These are phyloP conservation scores for Trichoderma sp. DNA, from an alignment of 2,329 filamentous ascomycete species.

Conservation along the genomic window DNA sequence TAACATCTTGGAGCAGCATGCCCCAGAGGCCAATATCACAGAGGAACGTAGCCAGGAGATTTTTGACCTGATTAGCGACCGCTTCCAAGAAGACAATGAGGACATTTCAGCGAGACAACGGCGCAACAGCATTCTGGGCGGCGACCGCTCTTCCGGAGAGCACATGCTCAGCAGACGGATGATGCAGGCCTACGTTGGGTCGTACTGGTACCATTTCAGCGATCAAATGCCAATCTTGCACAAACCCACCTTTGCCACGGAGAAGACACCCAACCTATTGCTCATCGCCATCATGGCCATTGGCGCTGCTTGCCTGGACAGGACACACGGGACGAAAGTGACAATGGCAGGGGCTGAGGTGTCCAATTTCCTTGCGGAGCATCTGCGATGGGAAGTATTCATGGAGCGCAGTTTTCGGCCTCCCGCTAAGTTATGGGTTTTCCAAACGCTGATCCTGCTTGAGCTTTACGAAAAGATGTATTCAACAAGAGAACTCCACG, in stretches of 20 bases:
- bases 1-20: conserved; percentile 75
- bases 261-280: conserved; percentile 79
- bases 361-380: conserved; percentile 87
- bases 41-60: conserved; percentile 84
- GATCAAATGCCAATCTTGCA: conserved; percentile 93
- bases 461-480: conserved; percentile 99
- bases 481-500: conserved; percentile 84
- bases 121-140: conserved; percentile 74
- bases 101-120: conserved; percentile 70
- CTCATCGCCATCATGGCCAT: conserved; percentile 89
- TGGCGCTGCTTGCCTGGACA: conserved; percentile 85
- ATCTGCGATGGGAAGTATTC: conserved; percentile 94
- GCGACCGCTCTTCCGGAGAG: conserved; percentile 64
- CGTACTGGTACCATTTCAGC: conserved; percentile 94
- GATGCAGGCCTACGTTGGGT: conserved; percentile 93
- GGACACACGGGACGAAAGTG: conserved; percentile 69
- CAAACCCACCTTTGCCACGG: conserved; percentile 86
- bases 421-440: conserved; percentile 92
- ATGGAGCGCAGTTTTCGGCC: conserved; percentile 86
- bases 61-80: conserved; percentile 73
- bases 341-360: conserved; percentile 77
- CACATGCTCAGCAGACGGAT: conserved; percentile 80
- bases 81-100: conserved; percentile 73
- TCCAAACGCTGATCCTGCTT: conserved; percentile 83
- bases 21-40: conserved; percentile 76